Base-by-base conservation (phyloP, 805 yeast genomes). In the Blastobotrys parvus region DNA sequence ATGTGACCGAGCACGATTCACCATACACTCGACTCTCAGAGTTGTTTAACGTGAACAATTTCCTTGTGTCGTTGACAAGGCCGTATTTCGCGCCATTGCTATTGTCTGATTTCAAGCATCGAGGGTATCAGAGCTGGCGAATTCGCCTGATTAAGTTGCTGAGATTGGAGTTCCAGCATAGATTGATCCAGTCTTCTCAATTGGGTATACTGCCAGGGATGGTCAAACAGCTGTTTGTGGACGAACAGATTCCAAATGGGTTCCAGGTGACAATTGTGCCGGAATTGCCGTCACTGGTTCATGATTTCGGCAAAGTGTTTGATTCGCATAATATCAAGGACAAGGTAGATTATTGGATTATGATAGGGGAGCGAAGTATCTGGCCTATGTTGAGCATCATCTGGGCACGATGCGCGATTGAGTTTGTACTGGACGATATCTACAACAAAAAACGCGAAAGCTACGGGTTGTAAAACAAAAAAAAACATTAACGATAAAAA, bases 1-100 rank as follows among this genome's bases (percentile, higher is more conserved):
- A 54, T 43, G 43, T 49, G 52, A 53, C 67, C 43, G 57, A 75
- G 53, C 58, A 71, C 53, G 71, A 74, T 33, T 77, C 82, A 8
- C 95, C 97, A 0, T 90, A 90, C 58, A 83, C 92, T 1, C 69
- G 95, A 43, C 71, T 90, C 38, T 82, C 96, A 0, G 97, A 92
- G 60, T 70, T 90, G 45, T 92, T 90, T 68, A 92, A 92, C 55
- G 97, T 92, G 19, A 92, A 92, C 62, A 94, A 89, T 61, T 90
- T 87, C 57, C 71, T 92, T 23, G 89, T 89, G 1, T 85, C 96
- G 17, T 69, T 90, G 50, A 95, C 97, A 6, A 72, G 97, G 48
- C 97, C 97, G 0, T 92, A 90, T 56, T 67, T 90, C 53, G 95
- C 96, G 0, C 97, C 97, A 0, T 67, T 90, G 44, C 74, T 92